Evolutionary conservation across 331 rosid genomes (phyloP).

Genomic region (Arachis monticola): DNA sequence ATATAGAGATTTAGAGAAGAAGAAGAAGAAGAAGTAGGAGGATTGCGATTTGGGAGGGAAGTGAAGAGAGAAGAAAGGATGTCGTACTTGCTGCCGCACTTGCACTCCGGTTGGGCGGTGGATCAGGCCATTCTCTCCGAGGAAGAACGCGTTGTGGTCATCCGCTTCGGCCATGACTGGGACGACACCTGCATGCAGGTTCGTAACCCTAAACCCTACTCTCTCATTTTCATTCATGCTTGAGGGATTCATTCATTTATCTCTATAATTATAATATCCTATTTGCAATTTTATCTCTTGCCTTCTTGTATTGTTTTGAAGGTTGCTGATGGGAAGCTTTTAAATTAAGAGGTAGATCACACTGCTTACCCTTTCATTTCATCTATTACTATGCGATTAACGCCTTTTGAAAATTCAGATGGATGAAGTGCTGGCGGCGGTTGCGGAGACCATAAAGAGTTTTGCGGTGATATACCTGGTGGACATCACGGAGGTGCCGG

Average conservation of each 20-base stretch:
- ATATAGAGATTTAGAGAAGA: not conserved
- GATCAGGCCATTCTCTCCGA: slow-evolving; percentile 71
- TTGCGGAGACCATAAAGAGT: slow-evolving; percentile 70
- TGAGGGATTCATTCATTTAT: no score
- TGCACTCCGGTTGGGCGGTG: slow-evolving; percentile 80
- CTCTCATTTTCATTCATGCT: not conserved
- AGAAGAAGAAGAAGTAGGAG: not conserved
- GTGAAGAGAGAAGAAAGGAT: slow-evolving; percentile 26
- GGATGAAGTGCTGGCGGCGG: slow-evolving; percentile 82
- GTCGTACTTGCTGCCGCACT: slow-evolving; percentile 70
- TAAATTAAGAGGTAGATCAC: not conserved
- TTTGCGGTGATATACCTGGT: slow-evolving; percentile 80
- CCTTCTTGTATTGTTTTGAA: not conserved
- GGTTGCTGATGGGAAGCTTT: slow-evolving; percentile 4
- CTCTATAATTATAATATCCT: not conserved
- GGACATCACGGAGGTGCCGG: slow-evolving; percentile 81
- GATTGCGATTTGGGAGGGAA: not conserved
- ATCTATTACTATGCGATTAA: not conserved
- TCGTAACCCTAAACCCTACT: not conserved
- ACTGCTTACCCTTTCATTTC: not conserved
- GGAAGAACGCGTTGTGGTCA: slow-evolving; percentile 65
- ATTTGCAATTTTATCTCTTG: not conserved
- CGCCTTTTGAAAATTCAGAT: slow-evolving; percentile 43
- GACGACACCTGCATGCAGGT: slow-evolving; percentile 78
- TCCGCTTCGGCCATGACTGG: slow-evolving; percentile 70